These are phyloP conservation scores for Hypoxylon sp. DNA, from an alignment of 2,329 filamentous ascomycete species.

Conservation along the genomic window DNA sequence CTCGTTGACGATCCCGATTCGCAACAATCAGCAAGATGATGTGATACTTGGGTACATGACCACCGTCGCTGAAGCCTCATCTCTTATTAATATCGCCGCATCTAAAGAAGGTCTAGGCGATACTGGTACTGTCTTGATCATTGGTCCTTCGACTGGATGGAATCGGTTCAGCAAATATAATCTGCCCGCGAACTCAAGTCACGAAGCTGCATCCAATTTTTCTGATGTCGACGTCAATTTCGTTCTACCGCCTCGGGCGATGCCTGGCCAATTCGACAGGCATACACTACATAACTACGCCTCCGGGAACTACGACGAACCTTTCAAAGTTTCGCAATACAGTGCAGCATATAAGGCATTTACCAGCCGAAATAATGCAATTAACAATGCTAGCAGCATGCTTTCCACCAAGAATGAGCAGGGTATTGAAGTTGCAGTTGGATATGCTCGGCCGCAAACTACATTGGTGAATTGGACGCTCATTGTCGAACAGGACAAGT, in stretches of 20 bases:
- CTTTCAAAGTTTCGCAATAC: slow-evolving; percentile 74
- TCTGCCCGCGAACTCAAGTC: slow-evolving; percentile 64
- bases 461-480: slow-evolving; percentile 85
- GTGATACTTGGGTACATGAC: slow-evolving; percentile 89
- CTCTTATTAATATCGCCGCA: slow-evolving; percentile 73
- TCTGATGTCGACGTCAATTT: slow-evolving; percentile 67
- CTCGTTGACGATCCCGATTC: slow-evolving; percentile 85
- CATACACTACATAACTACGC: slow-evolving; percentile 62
- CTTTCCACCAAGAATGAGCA: slow-evolving; percentile 82
- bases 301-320: slow-evolving; percentile 60
- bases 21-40: slow-evolving; percentile 72
- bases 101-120: slow-evolving; percentile 78
- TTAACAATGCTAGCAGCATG: slow-evolving; percentile 78
- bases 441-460: slow-evolving; percentile 79
- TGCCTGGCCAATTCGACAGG: slow-evolving; percentile 60
- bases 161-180: slow-evolving; percentile 72
- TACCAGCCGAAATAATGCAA: slow-evolving; percentile 61
- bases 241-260: slow-evolving; percentile 69
- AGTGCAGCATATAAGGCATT: slow-evolving; percentile 75
- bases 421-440: slow-evolving; percentile 78
- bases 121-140: slow-evolving; percentile 78
- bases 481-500: slow-evolving; percentile 80
- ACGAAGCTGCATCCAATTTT: slow-evolving; percentile 57
- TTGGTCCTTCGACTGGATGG: slow-evolving; percentile 76
- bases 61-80: slow-evolving; percentile 77